These are phyloP conservation scores for Verticillium albo-atrum DNA, from an alignment of 2,329 filamentous ascomycete genomes.

Conservation along the genomic window DNA sequence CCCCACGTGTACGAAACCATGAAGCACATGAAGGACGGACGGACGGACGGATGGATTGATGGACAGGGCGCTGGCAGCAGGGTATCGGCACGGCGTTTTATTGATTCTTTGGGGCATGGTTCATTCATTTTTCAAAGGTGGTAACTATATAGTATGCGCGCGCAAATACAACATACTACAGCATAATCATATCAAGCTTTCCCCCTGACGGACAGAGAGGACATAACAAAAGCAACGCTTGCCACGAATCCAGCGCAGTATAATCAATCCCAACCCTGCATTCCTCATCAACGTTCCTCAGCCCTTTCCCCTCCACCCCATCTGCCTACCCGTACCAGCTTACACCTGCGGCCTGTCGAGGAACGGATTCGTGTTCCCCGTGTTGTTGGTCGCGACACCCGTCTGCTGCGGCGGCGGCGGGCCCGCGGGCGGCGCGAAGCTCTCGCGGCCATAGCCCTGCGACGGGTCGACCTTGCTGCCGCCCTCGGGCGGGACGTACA, in stretches of 20 bases:
- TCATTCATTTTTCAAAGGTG: neutral
- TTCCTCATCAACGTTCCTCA: neutral
- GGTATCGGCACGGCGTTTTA: neutral
- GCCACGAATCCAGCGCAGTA: conserved; percentile 4
- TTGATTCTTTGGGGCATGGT: neutral
- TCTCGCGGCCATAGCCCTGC: conserved; percentile 28
- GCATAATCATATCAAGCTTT: neutral
- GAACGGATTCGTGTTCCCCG: conserved; percentile 27
- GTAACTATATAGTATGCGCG: neutral
- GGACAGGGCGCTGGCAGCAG: too few species aligned
- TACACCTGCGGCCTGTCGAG: conserved; percentile 4
- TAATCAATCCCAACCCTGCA: neutral
- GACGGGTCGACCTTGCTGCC: conserved; percentile 49
- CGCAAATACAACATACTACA: neutral
- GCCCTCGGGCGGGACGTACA: conserved; percentile 48
- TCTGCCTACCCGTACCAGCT: conserved; percentile 10
- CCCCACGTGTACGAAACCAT: neutral
- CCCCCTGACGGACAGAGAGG: neutral
- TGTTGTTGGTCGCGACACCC: conserved; percentile 22
- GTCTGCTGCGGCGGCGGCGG: conserved; percentile 33
- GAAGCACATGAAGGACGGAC: neutral
- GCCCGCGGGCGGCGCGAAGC: conserved; percentile 39
- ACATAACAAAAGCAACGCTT: neutral
- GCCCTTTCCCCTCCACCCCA: conserved; percentile 10
- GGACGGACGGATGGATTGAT: too few species aligned